Evolutionary conservation across 2,329 filamentous ascomycete genomes (phyloP).

Genomic region (Cladophialophora yegresii): DNA sequence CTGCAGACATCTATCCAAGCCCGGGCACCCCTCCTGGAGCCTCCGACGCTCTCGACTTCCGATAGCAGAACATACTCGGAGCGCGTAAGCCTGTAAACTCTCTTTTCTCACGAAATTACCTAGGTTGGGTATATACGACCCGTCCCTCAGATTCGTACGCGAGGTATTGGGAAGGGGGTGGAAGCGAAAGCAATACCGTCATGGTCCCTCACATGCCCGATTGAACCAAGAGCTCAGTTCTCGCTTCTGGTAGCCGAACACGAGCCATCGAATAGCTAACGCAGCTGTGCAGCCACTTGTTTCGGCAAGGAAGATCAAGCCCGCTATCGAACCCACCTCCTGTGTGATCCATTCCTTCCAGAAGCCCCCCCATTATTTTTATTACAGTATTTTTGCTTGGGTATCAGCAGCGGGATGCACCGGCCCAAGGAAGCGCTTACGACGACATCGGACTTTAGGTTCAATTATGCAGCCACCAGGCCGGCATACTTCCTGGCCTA

Average conservation of each 20-base stretch:
- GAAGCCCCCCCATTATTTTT: constrained; percentile 11
- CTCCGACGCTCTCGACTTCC: background rate
- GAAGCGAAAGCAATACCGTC: background rate
- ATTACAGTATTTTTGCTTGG: too few relatives aligned
- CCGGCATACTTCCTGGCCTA: background rate
- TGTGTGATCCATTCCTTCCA: constrained; percentile 25
- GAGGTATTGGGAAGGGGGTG: background rate
- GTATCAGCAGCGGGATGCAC: background rate
- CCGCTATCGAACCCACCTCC: constrained; percentile 10
- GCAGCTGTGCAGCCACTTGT: constrained; percentile 14
- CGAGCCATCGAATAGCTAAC: constrained; percentile 12
- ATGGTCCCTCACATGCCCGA: background rate
- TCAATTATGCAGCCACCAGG: constrained; percentile 1
- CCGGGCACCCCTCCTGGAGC: background rate
- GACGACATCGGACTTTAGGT: background rate
- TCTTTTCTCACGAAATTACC: constrained; percentile 8
- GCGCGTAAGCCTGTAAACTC: background rate
- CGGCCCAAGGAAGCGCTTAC: background rate
- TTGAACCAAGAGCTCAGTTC: background rate
- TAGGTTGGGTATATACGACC: background rate
- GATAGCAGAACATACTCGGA: background rate
- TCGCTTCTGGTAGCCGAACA: constrained; percentile 18
- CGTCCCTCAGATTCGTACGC: background rate
- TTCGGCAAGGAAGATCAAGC: constrained; percentile 17
- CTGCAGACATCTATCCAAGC: background rate